Percentiles rank a stretch among this genome's conserved stretches.
Evolutionary conservation across 2,329 filamentous ascomycete species (phyloP).

Genomic region (Ophiobolus disseminans): DNA sequence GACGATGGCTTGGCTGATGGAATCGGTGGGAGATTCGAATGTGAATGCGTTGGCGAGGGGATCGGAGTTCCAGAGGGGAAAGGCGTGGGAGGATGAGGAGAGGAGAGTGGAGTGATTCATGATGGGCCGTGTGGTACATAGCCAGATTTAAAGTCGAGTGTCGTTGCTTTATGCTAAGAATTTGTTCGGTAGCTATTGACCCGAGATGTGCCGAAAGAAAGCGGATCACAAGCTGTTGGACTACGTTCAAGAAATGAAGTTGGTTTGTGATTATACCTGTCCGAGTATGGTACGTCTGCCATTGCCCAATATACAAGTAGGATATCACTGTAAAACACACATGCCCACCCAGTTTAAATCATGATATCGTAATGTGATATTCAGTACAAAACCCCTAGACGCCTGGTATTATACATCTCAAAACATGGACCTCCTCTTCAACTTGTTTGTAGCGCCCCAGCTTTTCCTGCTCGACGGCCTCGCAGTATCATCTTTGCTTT

Average conservation of each 20-base stretch:
- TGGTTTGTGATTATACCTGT: too few species aligned
- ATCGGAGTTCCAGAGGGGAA: conserved; percentile 9
- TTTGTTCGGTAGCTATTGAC: neutral
- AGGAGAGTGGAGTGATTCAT: neutral
- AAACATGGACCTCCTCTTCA: conserved; percentile 21
- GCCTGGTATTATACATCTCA: neutral
- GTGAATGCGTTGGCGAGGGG: conserved; percentile 19
- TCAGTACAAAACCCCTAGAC: neutral
- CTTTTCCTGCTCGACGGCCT: conserved; percentile 26
- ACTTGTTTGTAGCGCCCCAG: conserved; percentile 29
- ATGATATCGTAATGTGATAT: neutral
- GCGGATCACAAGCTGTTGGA: neutral
- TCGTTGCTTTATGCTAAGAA: too few species aligned
- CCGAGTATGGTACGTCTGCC: too few species aligned
- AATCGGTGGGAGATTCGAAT: neutral
- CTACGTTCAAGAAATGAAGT: neutral
- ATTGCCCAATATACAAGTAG: too few species aligned
- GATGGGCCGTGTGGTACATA: too few species aligned
- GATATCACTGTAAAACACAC: too few species aligned
- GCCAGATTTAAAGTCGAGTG: too few species aligned
- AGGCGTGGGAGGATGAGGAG: neutral
- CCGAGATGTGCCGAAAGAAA: neutral
- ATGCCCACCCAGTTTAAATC: too few species aligned
- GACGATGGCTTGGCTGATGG: conserved; percentile 12
- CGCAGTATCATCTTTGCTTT: conserved; percentile 10